These are phyloP conservation scores for Massariosphaeria phaeospora DNA, from an alignment of 495 filamentous ascomycete genomes.

Conservation along the genomic window DNA sequence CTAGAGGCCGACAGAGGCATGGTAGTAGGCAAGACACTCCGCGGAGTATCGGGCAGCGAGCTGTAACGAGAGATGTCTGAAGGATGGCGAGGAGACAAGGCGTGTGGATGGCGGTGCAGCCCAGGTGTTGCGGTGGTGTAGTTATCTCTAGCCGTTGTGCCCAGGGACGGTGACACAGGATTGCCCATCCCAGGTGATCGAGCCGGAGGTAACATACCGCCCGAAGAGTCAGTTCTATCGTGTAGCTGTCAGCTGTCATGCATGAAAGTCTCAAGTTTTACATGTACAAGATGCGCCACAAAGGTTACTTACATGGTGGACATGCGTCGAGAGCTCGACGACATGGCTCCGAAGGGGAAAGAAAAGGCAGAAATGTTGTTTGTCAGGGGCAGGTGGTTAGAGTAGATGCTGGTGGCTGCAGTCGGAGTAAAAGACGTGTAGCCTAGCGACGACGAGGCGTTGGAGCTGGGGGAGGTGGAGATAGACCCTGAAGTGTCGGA, in stretches of 20 bases:
- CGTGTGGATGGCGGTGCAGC: conserved; percentile 21
- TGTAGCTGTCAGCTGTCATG: conserved; percentile 35
- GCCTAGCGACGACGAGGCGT: conserved; percentile 35
- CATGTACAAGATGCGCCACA: conserved; percentile 27
- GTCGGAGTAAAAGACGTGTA: conserved; percentile 30
- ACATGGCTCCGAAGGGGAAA: conserved; percentile 31
- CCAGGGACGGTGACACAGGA: conserved; percentile 31
- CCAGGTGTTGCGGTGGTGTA: conserved; percentile 34
- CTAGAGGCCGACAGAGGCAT: conserved; percentile 28
- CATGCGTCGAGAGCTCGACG: conserved; percentile 28
- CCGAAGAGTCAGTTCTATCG: conserved; percentile 33
- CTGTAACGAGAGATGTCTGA: conserved; percentile 30
- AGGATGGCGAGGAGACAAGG: conserved; percentile 33
- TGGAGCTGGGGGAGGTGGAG: conserved; percentile 40
- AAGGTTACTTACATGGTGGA: conserved; percentile 38
- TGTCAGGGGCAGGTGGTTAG: conserved; percentile 18
- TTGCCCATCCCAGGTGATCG: conserved; percentile 33
- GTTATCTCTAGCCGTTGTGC: conserved; percentile 33
- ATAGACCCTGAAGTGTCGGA: conserved; percentile 40
- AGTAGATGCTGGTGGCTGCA: conserved; percentile 18
- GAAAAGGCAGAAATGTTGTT: conserved; percentile 34
- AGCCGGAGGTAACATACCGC: conserved; percentile 35
- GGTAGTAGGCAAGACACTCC: conserved; percentile 32
- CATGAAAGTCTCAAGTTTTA: conserved; percentile 30
- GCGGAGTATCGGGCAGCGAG: conserved; percentile 36